phyloP scores from a whole-genome alignment of 441 rosid species.

The Jatropha multifida region DNA sequence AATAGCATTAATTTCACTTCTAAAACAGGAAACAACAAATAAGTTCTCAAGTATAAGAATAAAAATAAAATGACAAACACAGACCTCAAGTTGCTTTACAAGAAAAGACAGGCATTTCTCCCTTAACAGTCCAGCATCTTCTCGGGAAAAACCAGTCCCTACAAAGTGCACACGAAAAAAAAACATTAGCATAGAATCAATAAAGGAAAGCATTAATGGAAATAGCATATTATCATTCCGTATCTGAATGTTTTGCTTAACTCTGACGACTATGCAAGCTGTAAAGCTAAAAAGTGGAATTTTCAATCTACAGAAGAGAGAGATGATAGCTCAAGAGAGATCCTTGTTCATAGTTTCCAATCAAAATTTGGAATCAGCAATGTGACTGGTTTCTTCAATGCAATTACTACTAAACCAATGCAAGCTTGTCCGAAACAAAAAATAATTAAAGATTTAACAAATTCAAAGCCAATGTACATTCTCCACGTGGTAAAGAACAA shows the following conservation, averaged over 20 bases:
- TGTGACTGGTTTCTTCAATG: not conserved
- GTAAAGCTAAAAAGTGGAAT: not conserved
- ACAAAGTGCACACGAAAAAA: slow-evolving; percentile 16
- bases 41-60: not conserved
- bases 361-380: not conserved
- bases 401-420: not conserved
- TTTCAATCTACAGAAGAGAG: not conserved
- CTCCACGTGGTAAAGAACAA: not conserved
- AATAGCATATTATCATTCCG: not conserved
- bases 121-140: slow-evolving; percentile 59
- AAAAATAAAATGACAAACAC: not conserved
- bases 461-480: not conserved
- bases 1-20: not conserved
- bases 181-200: not conserved
- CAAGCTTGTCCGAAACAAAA: not conserved
- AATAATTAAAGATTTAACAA: not conserved
- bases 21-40: not conserved
- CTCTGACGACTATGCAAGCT: not conserved
- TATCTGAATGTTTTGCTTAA: not conserved
- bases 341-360: not conserved
- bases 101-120: slow-evolving; percentile 72
- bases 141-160: slow-evolving; percentile 81
- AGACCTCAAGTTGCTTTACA: slow-evolving; percentile 59
- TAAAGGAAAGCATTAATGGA: not conserved
- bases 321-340: not conserved